Evolutionary conservation across 73 alveolate species (phyloP), one percentile per base, ranked within the genome.

Genomic region (Urostyla sp.): DNA sequence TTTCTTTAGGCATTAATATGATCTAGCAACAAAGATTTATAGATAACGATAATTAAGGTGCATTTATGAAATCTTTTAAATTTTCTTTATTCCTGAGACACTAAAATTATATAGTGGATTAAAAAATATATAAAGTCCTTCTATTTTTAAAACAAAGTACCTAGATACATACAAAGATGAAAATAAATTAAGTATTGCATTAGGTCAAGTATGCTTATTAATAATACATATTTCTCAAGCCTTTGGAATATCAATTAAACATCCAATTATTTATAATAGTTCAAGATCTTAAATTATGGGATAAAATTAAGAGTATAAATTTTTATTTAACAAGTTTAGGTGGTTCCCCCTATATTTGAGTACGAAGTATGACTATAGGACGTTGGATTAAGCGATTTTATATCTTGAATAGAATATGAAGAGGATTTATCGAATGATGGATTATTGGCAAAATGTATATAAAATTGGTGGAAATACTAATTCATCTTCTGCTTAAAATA

Each of bases 221-320:
- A 13, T 23, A 10, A 49, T 69, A 0, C 83, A 69, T 48, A 7
- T 69, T 37, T 15, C 53, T 24, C 44, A 34, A 1, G 31, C 66
- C 23, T 23, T 69, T 6, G 83, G 83, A 15, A 52, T 46, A 3
- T 46, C 83, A n/a, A 55, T 45, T 6, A 69, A 69, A 34, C 6
- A 69, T 49, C 83, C 83, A 43, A 69, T 69, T 67, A 69, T 69
- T 27, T 69, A 20, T 30, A 69, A 69, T 69, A 69, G 83, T 13
- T 69, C 44, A 34, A 21, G 83, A 69, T 69, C 83, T 4, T 8
- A 28, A 6, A 69, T 69, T 7, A 37, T 69, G 3, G 49, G 23
- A 18, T 13, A 67, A 3, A 69, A 69, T 21, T 27, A 69, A 69
- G 83, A 69, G 79, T 63, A 63, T 23, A 55, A n/a, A 50, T 6